phyloP scores from a whole-genome alignment of 306 rosid species.

The Malus domestica region ASM211411v1 NC_041791.1:16107001-16107500 shows the following conservation, averaged over 20 bases:
- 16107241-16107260: background rate
- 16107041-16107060: background rate
- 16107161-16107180: background rate
- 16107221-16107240: conserved; percentile 6
- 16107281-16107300: background rate
- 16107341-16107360: background rate
- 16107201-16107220: conserved; percentile 3
- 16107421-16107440: too few species aligned
- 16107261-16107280: background rate
- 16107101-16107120: conserved; percentile 7
- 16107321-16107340: conserved; percentile 4
- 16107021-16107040: background rate
- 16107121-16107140: background rate
- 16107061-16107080: background rate
- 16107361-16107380: background rate
- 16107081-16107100: conserved; percentile 6
- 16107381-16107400: background rate
- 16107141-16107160: background rate
- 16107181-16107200: conserved; percentile 3
- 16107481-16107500: too few species aligned
- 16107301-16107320: conserved; percentile 14
- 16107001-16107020: conserved; percentile 4
- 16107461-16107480: too few species aligned
- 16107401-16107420: background rate
- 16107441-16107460: too few species aligned